Conservation (phyloP, 176 grass and related monocot species). For the Cenchrus purpureus region DNA sequence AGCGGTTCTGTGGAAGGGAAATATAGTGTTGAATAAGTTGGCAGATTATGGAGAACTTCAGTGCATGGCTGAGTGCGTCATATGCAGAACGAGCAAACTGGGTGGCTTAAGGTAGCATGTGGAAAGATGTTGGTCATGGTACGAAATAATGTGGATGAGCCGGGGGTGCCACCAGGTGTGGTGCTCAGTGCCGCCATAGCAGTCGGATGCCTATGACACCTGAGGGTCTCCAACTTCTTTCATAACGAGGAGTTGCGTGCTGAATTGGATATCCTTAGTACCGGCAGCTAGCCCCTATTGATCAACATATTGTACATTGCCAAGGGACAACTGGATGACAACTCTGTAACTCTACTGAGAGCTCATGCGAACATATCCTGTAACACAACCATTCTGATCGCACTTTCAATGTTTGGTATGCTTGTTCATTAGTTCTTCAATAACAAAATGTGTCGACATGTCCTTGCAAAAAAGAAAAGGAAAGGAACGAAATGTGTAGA, state of each 20-base stretch:
- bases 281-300: slow-evolving; percentile 83
- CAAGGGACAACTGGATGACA: slow-evolving; percentile 82
- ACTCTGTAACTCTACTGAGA: slow-evolving; percentile 75
- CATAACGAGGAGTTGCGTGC: slow-evolving; percentile 59
- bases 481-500: too few species aligned
- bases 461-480: too few species aligned
- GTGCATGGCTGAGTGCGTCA: slow-evolving; percentile 74
- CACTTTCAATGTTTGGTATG: slow-evolving; percentile 22
- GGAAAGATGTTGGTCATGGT: slow-evolving; percentile 82
- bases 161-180: slow-evolving; percentile 83
- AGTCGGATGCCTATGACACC: too few species aligned
- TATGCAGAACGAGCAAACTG: slow-evolving; percentile 82
- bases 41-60: slow-evolving; percentile 96
- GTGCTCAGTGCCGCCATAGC: slow-evolving; percentile 92
- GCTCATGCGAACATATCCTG: slow-evolving; percentile 62
- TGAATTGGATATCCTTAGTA: slow-evolving; percentile 96
- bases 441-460: background rate
- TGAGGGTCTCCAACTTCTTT: slow-evolving; percentile 79
- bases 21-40: slow-evolving; percentile 85
- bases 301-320: slow-evolving; percentile 77
- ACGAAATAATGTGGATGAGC: slow-evolving; percentile 73
- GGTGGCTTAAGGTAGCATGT: slow-evolving; percentile 58
- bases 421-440: background rate
- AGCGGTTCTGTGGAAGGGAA: slow-evolving; percentile 59
- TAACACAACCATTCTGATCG: background rate